A percentile compares a stretch with the other conserved stretches of the same genome.
phyloP scores from a whole-genome alignment of 805 yeast genomes.

The Metschnikowia orientalis region DNA sequence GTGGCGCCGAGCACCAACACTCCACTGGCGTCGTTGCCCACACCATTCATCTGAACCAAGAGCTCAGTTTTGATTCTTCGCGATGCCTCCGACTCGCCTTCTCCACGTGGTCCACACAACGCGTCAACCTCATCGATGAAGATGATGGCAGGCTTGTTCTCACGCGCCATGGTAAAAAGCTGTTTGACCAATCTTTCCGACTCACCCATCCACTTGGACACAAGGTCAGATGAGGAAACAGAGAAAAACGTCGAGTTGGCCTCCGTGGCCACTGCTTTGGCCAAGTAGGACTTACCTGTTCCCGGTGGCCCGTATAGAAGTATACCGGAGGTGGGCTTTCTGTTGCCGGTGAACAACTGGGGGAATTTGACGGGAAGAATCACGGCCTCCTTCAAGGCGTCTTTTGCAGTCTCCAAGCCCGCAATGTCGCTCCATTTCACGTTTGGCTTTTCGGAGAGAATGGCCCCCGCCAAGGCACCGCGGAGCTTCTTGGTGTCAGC shows the following conservation, averaged over 20 bases:
- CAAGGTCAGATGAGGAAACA: slow-evolving; percentile 92
- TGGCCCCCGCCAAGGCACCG: slow-evolving; percentile 89
- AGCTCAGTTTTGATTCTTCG: slow-evolving; percentile 94
- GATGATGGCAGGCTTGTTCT: slow-evolving; percentile 90
- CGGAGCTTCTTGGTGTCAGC: slow-evolving; percentile 84
- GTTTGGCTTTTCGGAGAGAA: slow-evolving; percentile 85
- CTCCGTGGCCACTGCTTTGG: slow-evolving; percentile 98
- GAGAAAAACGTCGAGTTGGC: slow-evolving; percentile 96
- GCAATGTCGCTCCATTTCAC: slow-evolving; percentile 95
- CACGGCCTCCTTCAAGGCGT: slow-evolving; percentile 95
- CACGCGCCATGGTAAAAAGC: slow-evolving; percentile 92
- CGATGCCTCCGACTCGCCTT: slow-evolving; percentile 94
- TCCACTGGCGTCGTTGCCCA: slow-evolving; percentile 90
- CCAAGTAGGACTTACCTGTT: slow-evolving; percentile 94
- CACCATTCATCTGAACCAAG: slow-evolving; percentile 98
- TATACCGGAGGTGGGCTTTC: slow-evolving; percentile 91
- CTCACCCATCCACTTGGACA: slow-evolving; percentile 99
- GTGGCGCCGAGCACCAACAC: slow-evolving; percentile 96
- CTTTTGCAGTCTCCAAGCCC: slow-evolving; percentile 92
- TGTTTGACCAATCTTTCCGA: slow-evolving; percentile 94
- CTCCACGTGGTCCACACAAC: slow-evolving; percentile 95
- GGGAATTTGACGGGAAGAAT: slow-evolving; percentile 95
- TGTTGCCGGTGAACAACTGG: slow-evolving; percentile 87
- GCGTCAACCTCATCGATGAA: slow-evolving; percentile 99
- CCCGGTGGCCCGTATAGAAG: slow-evolving; percentile 75